Evolutionary conservation across 129 eudicot genomes (phyloP), one percentile per base, ranked within the genome.

Genomic region (Pittosporum tobira): DNA sequence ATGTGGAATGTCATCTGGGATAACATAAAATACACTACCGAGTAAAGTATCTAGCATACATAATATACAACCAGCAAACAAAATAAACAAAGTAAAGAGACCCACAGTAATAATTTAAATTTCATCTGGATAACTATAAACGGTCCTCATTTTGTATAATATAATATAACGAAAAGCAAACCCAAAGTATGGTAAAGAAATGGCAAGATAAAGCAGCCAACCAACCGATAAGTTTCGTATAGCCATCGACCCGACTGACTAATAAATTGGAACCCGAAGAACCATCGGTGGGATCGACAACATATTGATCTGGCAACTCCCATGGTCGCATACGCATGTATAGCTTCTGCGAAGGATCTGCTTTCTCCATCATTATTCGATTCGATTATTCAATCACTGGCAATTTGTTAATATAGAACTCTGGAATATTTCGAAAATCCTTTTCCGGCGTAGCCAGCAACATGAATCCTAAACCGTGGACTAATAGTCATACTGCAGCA

Each of bases 201-300:
- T n/a, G n/a, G n/a, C n/a, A n/a, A n/a, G n/a, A n/a, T n/a, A n/a
- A n/a, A n/a, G n/a, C n/a, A n/a, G n/a, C n/a, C n/a, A n/a, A n/a
- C n/a, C n/a, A 53, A 91, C 95, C 94, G 8, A 73, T 70, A 12
- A 73, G 79, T 64, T 68, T 76, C 78, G 87, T 72, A 45, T 88
- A 77, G 12, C 85, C 96, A 70, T 85, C 82, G 20, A 48, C 38
- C 49, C 97, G 88, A 55, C 93, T 89, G 64, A 89, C 61, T 2
- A 83, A 57, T 56, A 89, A 75, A 75, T 77, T 76, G 23, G 93
- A 77, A 55, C 84, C 86, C 19, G 84, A 70, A 37, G 84, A 69
- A 26, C 97, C 97, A 68, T 85, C 88, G 28, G 81, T 89, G 9
- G 97, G 97, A 67, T 89, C 97, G 14, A 85, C 63, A 16, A 89